These are phyloP conservation scores for Phytophthora constricta DNA, from an alignment of 352 stramenopile genomes.

Conservation along the genomic window DNA sequence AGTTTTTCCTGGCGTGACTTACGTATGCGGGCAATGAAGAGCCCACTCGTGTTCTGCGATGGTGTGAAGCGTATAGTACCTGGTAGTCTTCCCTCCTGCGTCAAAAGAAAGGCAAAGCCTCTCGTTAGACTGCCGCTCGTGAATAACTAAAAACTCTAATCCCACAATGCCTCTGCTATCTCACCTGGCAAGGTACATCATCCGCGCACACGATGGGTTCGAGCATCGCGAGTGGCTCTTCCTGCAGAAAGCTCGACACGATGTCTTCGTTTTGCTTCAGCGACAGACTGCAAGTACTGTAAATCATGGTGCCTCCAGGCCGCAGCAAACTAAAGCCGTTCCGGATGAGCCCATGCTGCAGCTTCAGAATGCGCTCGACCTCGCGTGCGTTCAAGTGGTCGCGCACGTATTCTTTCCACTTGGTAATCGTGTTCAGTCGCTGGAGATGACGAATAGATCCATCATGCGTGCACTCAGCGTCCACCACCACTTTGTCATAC, in stretches of 20 bases:
- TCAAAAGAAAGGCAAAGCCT: neutral
- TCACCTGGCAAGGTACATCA: slow-evolving; percentile 61
- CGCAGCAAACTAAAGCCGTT: slow-evolving; percentile 92
- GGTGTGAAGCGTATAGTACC: slow-evolving; percentile 79
- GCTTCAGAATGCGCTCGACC: slow-evolving; percentile 60
- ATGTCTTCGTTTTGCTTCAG: slow-evolving; percentile 94
- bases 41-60: slow-evolving; percentile 67
- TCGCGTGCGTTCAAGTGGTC: slow-evolving; percentile 66
- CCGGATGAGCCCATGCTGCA: slow-evolving; percentile 68
- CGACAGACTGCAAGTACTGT: slow-evolving; percentile 95
- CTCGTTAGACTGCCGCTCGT: neutral
- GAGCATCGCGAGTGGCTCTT: slow-evolving; percentile 43
- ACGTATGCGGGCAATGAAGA: slow-evolving; percentile 76
- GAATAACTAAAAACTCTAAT: too few relatives aligned
- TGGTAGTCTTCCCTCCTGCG: slow-evolving; percentile 52
- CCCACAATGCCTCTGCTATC: neutral
- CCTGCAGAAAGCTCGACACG: slow-evolving; percentile 81
- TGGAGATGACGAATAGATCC: slow-evolving; percentile 91
- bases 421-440: slow-evolving; percentile 65
- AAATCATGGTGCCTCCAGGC: slow-evolving; percentile 91
- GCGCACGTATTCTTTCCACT: slow-evolving; percentile 81
- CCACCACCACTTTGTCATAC: slow-evolving; percentile 96
- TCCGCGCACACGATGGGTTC: slow-evolving; percentile 42
- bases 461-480: slow-evolving; percentile 96
- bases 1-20: slow-evolving; percentile 18